Evolutionary conservation across 2,329 filamentous ascomycete genomes (phyloP), one percentile per base, ranked within the genome.

Genomic region (Pseudogymnoascus sp.): DNA sequence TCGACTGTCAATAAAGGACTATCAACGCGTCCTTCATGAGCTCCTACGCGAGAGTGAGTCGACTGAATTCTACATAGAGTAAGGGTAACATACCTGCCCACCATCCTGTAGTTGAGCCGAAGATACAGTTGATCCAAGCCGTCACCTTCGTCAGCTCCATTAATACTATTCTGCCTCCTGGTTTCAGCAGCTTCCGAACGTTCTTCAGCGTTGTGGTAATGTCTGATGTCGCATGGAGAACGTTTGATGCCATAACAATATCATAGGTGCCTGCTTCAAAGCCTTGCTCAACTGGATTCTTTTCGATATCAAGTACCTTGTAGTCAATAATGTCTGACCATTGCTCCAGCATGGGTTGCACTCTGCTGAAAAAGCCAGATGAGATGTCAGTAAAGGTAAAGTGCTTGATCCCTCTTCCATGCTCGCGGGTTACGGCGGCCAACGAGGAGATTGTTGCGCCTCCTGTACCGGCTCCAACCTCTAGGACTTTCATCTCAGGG

Each of bases 41-140:
- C 35, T 23, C 62, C 62, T 63, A 49, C 14, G 29, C 38, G 33
- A 58, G 4, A 29, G 14, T 38, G 59, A 49, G 16, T 29, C 62
- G 63, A 8, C 31, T 38, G 21, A 66, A 66, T 41, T 41, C 38
- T 41, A 41, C 38, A 21, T 41, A 41, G 38, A 41, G 45, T 59
- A 14, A 66, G 35, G 5, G 60, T 37, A 21, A 29, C 2, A 35
- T 66, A 60, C 65, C 64, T 7, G 69, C 45, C 74, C 73, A 77
- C 75, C 74, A 77, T 1, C 74, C 75, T 7, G 73, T 68, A 2
- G 77, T 62, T 5, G 68, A 63, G 2, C 73, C 72, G 11, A 76
- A 72, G 6, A 64, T 59, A 39, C 49, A 16, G 38, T 63, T 64
- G 19, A 55, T 41, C 14, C 16, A 55, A 19, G 35, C 55, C n/a